Evolutionary conservation across 106 monocot genomes (phyloP).

Genomic region (Platanthera guangdongensis): DNA sequence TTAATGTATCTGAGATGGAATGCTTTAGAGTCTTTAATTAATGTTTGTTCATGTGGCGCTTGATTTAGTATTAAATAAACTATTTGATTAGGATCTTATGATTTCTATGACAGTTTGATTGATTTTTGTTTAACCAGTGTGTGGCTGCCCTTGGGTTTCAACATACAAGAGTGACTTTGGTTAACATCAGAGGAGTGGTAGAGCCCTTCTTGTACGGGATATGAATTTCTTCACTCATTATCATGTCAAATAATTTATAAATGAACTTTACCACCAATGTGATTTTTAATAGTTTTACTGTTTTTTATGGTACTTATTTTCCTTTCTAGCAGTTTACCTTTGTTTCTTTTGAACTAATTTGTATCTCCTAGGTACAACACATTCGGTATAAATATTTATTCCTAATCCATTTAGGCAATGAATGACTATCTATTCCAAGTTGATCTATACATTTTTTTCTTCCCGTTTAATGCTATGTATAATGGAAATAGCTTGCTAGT

Average conservation of each 20-base stretch:
- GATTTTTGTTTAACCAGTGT: constrained; percentile 42
- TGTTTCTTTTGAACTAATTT: neutral
- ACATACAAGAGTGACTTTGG: constrained; percentile 84
- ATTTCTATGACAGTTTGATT: neutral
- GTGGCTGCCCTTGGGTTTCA: constrained; percentile 82
- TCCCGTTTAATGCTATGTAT: neutral
- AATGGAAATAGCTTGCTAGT: neutral
- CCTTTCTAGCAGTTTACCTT: neutral
- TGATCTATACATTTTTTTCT: neutral
- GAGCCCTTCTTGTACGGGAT: neutral
- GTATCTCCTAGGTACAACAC: neutral
- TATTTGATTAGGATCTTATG: neutral
- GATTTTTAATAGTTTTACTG: neutral
- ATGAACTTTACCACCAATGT: neutral
- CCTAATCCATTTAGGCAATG: neutral
- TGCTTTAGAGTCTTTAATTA: neutral
- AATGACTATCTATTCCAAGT: neutral
- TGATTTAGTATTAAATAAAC: neutral
- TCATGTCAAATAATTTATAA: neutral
- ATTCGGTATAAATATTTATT: neutral
- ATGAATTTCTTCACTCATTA: neutral
- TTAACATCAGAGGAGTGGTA: constrained; percentile 83
- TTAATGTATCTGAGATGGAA: neutral
- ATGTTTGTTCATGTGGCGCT: neutral
- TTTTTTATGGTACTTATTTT: neutral